These are phyloP conservation scores for Cytospora mali DNA, from an alignment of 2,329 filamentous ascomycete species.

Conservation along the genomic window DNA sequence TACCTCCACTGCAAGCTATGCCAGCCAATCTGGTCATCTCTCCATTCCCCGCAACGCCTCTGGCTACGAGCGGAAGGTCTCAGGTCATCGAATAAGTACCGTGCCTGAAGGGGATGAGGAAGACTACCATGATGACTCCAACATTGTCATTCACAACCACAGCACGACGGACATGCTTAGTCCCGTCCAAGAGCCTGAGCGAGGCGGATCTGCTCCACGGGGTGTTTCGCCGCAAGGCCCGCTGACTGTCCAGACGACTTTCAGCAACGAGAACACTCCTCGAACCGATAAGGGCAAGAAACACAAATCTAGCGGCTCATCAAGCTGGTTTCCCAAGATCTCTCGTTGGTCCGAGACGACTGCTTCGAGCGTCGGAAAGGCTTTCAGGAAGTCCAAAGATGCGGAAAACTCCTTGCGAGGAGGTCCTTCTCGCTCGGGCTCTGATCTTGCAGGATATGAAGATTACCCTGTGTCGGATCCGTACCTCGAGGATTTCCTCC, in stretches of 20 bases:
- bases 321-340: constrained; percentile 82
- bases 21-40: constrained; percentile 75
- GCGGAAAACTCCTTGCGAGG: constrained; percentile 59
- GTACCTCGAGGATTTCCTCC: constrained; percentile 63
- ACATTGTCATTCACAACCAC: constrained; percentile 31
- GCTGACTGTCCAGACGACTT: constrained; percentile 43
- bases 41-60: constrained; percentile 59
- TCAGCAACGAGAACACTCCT: constrained; percentile 80
- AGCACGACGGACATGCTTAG: constrained; percentile 60
- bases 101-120: constrained; percentile 79
- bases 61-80: constrained; percentile 59
- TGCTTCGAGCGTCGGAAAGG: constrained; percentile 80
- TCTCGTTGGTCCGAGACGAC: constrained; percentile 98
- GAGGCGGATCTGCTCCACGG: constrained; percentile 57
- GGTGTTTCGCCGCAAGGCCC: constrained; percentile 61
- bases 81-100: constrained; percentile 85
- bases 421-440: constrained; percentile 72
- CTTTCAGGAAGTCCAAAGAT: constrained; percentile 69
- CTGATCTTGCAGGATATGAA: constrained; percentile 71
- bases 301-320: constrained; percentile 83
- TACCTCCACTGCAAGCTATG: constrained; percentile 71
- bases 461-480: constrained; percentile 58
- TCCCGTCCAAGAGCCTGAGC: constrained; percentile 57
- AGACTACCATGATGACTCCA: constrained; percentile 42
- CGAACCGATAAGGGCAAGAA: constrained; percentile 77